Base-by-base conservation (phyloP, 106 monocot genomes). In the Posidonia australis region DNA sequence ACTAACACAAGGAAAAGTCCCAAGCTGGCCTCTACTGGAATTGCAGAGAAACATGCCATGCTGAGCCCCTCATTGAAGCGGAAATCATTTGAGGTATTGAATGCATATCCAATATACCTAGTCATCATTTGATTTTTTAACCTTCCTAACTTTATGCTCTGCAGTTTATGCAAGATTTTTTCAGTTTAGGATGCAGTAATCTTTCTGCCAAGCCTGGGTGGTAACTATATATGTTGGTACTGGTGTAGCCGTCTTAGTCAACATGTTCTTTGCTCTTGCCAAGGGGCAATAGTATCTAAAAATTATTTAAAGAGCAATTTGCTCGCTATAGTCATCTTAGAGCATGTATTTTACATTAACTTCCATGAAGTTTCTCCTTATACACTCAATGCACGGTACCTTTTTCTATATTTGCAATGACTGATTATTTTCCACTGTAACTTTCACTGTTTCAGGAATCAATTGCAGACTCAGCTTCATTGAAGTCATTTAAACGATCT, bases 71-170 rank as follows among this genome's bases (percentile, higher is more conserved):
- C 79, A 71, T 57, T 92, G 68, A 92, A 85, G 74, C 68, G 85
- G 63, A 92, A 88, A 67, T 65, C 62, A 62, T 43, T 64, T 60
- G 80, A 88, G 87, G 92, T 86, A 19, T 75, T 56, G 48, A 31
- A 5, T 55, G 0, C 55, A 10, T 1, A 22, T 24, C 14, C 20
- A n/a, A 16, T 21, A 53, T 53, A n/a, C 1, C n/a, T 55, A 55
- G 11, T 2, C 21, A 22, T 55, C 0, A 11, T 22, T 55, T 55
- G 10, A 3, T 55, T 25, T 55, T 55, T 10, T 26, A 22, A 10
- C 5, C 10, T 12, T 24, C 10, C 22, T n/a, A 23, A 3, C 11
- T 11, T 26, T 22, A 1, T 55, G n/a, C 55, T 1, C 10, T 55
- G 55, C 0, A 23, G 54, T 9, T 26, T 55, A 7, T 26, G 17